phyloP scores from a whole-genome alignment of 129 eudicot species.

The Gnaphalium uliginosum region DNA sequence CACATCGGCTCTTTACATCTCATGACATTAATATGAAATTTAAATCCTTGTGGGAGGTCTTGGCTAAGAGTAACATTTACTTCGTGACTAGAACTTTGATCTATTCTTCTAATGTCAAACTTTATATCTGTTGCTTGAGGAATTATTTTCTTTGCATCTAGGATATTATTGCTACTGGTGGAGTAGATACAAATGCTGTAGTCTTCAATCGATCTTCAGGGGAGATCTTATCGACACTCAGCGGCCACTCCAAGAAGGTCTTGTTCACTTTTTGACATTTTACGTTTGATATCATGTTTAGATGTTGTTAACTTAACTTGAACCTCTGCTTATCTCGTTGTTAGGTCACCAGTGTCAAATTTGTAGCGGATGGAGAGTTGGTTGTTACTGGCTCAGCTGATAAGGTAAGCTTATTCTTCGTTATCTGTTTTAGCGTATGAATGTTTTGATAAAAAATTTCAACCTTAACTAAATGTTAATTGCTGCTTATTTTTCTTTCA shows the following conservation, averaged over 20 bases:
- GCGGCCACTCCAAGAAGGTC: constrained; percentile 99
- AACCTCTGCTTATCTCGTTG: constrained; percentile 18
- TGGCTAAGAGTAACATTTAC: background rate
- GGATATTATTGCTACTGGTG: constrained; percentile 95
- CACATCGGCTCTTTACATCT: background rate
- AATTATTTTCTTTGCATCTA: constrained; percentile 29
- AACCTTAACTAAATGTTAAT: background rate
- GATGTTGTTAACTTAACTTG: constrained; percentile 11
- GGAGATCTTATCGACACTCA: constrained; percentile 82
- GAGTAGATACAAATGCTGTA: constrained; percentile 79
- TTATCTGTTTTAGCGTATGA: background rate
- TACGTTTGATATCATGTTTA: background rate
- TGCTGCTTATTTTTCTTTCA: background rate
- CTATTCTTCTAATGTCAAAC: constrained; percentile 4
- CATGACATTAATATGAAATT: background rate
- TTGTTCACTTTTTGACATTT: constrained; percentile 23
- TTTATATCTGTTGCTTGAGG: constrained; percentile 1
- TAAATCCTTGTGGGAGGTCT: background rate
- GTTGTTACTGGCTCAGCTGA: constrained; percentile 91
- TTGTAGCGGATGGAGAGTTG: constrained; percentile 76
- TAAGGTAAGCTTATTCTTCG: constrained; percentile 49
- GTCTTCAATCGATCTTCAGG: constrained; percentile 83
- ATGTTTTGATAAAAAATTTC: background rate
- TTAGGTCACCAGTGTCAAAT: constrained; percentile 88
- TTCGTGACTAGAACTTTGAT: background rate